phyloP scores from a whole-genome alignment of 1,284 basidiomycete species.

The Sporisorium iseilematis-ciliati region DNA sequence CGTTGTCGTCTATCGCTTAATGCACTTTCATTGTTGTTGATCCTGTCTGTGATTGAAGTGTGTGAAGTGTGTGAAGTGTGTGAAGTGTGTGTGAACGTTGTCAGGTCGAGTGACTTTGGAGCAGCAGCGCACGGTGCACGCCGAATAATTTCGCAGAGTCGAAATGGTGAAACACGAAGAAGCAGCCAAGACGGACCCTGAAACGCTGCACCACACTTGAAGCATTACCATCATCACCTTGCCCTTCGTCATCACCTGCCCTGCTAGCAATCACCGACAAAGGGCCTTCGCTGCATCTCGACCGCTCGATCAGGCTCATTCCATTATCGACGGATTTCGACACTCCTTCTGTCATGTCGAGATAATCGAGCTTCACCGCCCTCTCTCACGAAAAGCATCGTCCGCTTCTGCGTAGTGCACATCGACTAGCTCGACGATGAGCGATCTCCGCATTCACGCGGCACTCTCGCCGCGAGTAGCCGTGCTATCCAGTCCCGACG shows the following conservation, averaged over 20 bases:
- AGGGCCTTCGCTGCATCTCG: neutral
- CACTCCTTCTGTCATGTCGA: constrained; percentile 12
- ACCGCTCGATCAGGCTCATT: neutral
- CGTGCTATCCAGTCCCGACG: constrained; percentile 61
- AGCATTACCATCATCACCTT: neutral
- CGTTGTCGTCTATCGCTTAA: no score
- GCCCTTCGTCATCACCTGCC: neutral
- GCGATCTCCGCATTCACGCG: constrained; percentile 53
- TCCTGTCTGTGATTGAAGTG: neutral
- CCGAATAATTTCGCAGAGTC: neutral
- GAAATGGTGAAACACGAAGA: neutral
- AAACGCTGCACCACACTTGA: neutral
- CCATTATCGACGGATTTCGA: no score
- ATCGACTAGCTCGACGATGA: constrained; percentile 16
- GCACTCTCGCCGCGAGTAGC: constrained; percentile 64
- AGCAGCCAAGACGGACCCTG: neutral
- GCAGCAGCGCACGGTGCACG: neutral
- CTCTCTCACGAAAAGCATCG: neutral
- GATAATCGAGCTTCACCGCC: neutral
- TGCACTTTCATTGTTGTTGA: no score
- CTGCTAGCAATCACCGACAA: neutral
- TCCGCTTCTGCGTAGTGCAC: neutral
- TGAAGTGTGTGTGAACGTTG: neutral
- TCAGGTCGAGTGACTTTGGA: neutral
- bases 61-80: neutral